phyloP scores from a whole-genome alignment of 176 grass and related monocot genomes.

The Triticum turgidum region DNA sequence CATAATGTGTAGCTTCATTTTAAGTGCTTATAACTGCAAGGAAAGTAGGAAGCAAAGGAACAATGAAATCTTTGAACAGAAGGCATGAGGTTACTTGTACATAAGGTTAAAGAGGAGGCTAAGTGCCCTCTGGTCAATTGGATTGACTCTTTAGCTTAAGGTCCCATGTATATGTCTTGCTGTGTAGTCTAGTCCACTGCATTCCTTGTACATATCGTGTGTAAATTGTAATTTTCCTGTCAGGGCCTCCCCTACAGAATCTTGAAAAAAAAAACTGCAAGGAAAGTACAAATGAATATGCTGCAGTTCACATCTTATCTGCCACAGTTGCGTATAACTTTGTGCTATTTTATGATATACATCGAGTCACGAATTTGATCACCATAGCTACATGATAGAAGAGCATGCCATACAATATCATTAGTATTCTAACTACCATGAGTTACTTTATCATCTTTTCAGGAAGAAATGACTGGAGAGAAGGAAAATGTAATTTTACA shows the following conservation, averaged over 20 bases:
- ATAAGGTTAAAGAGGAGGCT: neutral
- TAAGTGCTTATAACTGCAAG: neutral
- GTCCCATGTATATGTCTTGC: neutral
- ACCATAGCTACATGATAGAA: constrained; percentile 9
- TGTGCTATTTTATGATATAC: neutral
- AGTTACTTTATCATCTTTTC: constrained; percentile 15
- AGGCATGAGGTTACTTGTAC: neutral
- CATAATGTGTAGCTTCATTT: constrained; percentile 8
- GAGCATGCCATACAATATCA: neutral
- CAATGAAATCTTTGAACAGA: neutral
- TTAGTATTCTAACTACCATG: neutral
- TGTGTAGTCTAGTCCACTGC: neutral
- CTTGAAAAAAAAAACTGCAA: neutral
- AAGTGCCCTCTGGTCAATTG: neutral
- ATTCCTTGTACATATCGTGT: neutral
- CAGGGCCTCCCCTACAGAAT: neutral
- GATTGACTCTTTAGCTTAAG: neutral
- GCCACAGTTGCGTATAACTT: neutral
- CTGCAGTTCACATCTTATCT: neutral
- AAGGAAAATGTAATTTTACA: constrained; percentile 31
- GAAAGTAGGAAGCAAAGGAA: neutral
- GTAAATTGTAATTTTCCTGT: neutral
- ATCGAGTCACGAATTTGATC: neutral
- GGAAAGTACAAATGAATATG: neutral
- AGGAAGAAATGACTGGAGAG: constrained; percentile 53